phyloP scores from a whole-genome alignment of 805 yeast species.

The Yarrowia hollandica region DNA sequence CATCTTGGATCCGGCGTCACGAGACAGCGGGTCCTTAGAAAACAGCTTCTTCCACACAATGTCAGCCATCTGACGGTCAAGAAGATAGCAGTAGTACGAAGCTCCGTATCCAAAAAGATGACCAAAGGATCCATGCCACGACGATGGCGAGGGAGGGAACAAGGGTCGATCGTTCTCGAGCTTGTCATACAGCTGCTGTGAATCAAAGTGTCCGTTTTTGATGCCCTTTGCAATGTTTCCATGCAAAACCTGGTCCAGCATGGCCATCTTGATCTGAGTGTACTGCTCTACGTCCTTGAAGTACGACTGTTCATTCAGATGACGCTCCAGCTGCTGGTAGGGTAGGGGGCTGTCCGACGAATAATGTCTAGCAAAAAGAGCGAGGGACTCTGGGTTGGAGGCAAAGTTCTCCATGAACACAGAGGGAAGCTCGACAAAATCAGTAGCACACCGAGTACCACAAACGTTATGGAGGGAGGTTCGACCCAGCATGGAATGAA shows the following conservation, averaged over 20 bases:
- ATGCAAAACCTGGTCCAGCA: slow-evolving; percentile 81
- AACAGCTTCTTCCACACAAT: slow-evolving; percentile 79
- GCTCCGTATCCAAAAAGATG: slow-evolving; percentile 93
- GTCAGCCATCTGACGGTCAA: slow-evolving; percentile 91
- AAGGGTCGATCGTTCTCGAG: slow-evolving; percentile 61
- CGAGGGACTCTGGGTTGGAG: slow-evolving; percentile 71
- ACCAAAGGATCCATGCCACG: slow-evolving; percentile 94
- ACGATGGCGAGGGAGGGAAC: slow-evolving; percentile 63
- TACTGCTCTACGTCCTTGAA: slow-evolving; percentile 72
- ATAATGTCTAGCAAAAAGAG: slow-evolving; percentile 70
- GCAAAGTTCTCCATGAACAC: slow-evolving; percentile 96
- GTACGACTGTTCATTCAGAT: slow-evolving; percentile 53
- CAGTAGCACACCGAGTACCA: slow-evolving; percentile 94
- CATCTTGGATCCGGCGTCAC: slow-evolving; percentile 74
- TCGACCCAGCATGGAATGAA: slow-evolving; percentile 95
- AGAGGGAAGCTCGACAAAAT: slow-evolving; percentile 94
- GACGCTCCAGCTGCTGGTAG: slow-evolving; percentile 48
- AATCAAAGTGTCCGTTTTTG: slow-evolving; percentile 47
- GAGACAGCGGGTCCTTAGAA: slow-evolving; percentile 63
- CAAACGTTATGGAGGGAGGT: slow-evolving; percentile 87
- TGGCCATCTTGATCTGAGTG: slow-evolving; percentile 87
- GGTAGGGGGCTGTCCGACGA: slow-evolving; percentile 65
- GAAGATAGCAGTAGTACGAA: slow-evolving; percentile 84
- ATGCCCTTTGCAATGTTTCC: slow-evolving; percentile 39
- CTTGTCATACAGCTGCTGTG: slow-evolving; percentile 62